These are phyloP conservation scores for Yamadazyma triangularis DNA, from an alignment of 1,139 yeast species.

Conservation along the genomic window DNA sequence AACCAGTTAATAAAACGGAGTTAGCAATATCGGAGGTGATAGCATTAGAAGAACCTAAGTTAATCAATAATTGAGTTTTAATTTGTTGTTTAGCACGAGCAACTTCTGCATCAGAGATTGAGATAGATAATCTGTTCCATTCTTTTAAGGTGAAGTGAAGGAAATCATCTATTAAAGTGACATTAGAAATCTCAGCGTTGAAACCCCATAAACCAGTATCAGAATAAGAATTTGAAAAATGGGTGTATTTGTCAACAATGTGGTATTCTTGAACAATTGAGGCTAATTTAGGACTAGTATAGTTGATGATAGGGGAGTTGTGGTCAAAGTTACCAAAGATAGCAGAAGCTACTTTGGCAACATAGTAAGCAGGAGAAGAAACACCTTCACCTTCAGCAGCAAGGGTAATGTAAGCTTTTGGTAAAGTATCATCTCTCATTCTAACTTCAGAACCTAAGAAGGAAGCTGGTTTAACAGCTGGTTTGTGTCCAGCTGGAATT, in stretches of 20 bases:
- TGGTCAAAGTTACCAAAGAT: constrained; percentile 60
- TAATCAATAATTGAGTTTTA: constrained; percentile 55
- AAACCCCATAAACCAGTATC: constrained; percentile 85
- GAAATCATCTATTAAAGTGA: constrained; percentile 62
- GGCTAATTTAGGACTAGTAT: constrained; percentile 84
- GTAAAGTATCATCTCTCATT: constrained; percentile 82
- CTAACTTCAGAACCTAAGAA: constrained; percentile 84
- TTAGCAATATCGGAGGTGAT: constrained; percentile 57
- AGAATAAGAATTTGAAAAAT: constrained; percentile 67
- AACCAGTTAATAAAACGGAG: constrained; percentile 56
- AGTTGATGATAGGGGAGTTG: constrained; percentile 49
- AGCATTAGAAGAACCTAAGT: constrained; percentile 43
- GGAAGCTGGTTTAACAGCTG: constrained; percentile 48
- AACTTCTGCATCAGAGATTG: constrained; percentile 73
- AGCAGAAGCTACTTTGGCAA: constrained; percentile 70
- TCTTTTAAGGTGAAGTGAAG: constrained; percentile 75
- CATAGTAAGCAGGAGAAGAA: constrained; percentile 59
- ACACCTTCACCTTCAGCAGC: constrained; percentile 70
- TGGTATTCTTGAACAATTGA: constrained; percentile 69
- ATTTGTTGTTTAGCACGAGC: constrained; percentile 69
- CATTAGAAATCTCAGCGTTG: constrained; percentile 58
- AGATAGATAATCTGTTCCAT: constrained; percentile 79
- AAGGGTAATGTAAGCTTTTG: constrained; percentile 71
- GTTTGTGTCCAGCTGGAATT: constrained; percentile 52
- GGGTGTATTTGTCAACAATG: constrained; percentile 65